These are phyloP conservation scores for Leucoagaricus sp. DNA, from an alignment of 1,284 basidiomycete genomes.

Conservation along the genomic window DNA sequence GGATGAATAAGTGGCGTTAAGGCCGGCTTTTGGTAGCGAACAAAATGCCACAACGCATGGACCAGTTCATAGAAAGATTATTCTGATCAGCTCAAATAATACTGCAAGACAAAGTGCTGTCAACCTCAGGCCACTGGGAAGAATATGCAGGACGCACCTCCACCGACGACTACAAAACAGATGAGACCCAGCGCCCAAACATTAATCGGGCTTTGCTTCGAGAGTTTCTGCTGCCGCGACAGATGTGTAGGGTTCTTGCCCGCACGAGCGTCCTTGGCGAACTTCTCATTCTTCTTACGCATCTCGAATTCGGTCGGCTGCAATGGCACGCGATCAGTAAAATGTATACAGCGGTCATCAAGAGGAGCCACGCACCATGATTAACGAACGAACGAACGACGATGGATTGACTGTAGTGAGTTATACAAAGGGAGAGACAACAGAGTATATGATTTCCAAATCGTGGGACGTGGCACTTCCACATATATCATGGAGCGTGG, in stretches of 20 bases:
- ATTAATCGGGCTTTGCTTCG: slow-evolving; percentile 70
- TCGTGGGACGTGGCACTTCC: slow-evolving; percentile 15
- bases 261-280: slow-evolving; percentile 65
- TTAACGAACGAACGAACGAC: slow-evolving; percentile 9
- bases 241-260: slow-evolving; percentile 75
- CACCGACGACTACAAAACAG: slow-evolving; percentile 74
- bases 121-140: neutral
- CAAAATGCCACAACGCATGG: neutral
- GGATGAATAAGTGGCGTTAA: neutral
- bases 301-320: slow-evolving; percentile 78
- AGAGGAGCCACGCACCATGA: slow-evolving; percentile 18
- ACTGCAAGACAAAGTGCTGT: slow-evolving; percentile 43
- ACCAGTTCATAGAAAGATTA: slow-evolving; percentile 58
- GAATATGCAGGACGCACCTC: slow-evolving; percentile 46
- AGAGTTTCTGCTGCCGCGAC: slow-evolving; percentile 68
- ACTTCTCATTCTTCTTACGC: slow-evolving; percentile 76
- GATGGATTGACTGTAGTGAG: neutral
- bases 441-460: neutral
- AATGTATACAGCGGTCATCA: neutral
- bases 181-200: slow-evolving; percentile 69
- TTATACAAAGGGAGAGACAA: neutral
- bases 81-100: slow-evolving; percentile 66
- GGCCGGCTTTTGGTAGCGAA: slow-evolving; percentile 20
- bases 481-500: slow-evolving; percentile 1
- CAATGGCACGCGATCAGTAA: neutral